Conservation (phyloP, 257 asterid genomes). For the Solanum dulcamara region DNA sequence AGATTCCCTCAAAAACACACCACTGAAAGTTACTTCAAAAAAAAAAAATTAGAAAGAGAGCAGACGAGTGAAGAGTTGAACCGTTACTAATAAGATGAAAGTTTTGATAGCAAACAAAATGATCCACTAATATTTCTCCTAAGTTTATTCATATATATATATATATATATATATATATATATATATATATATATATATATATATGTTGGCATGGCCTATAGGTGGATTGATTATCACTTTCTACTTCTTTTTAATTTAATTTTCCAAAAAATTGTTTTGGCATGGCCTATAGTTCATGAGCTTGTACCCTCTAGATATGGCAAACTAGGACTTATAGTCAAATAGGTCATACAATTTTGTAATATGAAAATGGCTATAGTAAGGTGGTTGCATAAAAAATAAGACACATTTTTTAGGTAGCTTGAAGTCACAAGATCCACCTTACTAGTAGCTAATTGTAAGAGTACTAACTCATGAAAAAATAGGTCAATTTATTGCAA, state of each 20-base stretch:
- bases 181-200: no score
- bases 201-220: background rate
- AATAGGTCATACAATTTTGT: no score
- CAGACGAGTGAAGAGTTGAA: background rate
- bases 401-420: background rate
- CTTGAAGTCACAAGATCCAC: background rate
- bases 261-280: no score
- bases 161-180: no score
- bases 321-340: no score
- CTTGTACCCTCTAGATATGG: background rate
- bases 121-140: no score
- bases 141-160: no score
- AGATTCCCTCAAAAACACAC: background rate
- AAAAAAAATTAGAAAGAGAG: no score
- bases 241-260: no score
- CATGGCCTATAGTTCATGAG: background rate
- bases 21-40: background rate
- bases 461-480: no score
- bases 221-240: background rate
- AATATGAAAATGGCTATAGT: background rate
- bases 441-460: background rate
- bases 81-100: no score
- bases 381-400: background rate
- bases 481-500: background rate
- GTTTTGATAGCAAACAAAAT: rapidly evolving